These are phyloP conservation scores for Aspergillus hiratsukae DNA, from an alignment of 2,329 filamentous ascomycete genomes.

Conservation along the genomic window DNA sequence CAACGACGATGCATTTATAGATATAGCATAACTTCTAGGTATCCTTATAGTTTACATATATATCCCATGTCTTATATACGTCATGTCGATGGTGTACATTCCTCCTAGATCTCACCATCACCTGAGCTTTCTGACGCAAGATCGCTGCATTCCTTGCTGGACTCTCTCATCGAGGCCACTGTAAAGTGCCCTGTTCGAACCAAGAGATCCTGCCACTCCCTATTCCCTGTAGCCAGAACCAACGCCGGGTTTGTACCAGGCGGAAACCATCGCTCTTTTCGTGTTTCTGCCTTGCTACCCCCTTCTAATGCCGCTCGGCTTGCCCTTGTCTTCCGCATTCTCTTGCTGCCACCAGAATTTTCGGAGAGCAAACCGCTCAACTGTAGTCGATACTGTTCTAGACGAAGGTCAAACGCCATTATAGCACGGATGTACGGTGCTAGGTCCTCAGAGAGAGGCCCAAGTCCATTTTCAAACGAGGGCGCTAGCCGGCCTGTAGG, in stretches of 20 bases:
- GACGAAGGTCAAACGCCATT: slow-evolving; percentile 66
- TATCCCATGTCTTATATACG: neutral
- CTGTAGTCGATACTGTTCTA: slow-evolving; percentile 63
- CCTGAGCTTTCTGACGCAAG: slow-evolving; percentile 14
- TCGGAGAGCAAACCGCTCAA: slow-evolving; percentile 61
- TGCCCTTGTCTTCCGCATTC: slow-evolving; percentile 66
- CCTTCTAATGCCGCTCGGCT: slow-evolving; percentile 75
- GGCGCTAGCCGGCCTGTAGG: slow-evolving; percentile 49
- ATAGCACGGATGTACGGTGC: slow-evolving; percentile 89
- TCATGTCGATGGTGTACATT: neutral
- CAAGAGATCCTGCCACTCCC: slow-evolving; percentile 38
- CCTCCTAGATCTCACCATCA: slow-evolving; percentile 13
- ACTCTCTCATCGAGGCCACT: slow-evolving; percentile 17
- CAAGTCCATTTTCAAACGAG: slow-evolving; percentile 68
- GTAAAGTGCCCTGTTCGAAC: slow-evolving; percentile 30
- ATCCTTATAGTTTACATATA: neutral
- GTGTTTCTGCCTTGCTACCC: slow-evolving; percentile 60
- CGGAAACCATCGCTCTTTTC: slow-evolving; percentile 69
- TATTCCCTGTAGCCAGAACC: slow-evolving; percentile 61
- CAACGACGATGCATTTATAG: neutral
- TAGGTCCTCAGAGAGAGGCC: slow-evolving; percentile 67
- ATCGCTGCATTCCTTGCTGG: slow-evolving; percentile 12
- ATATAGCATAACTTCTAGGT: neutral
- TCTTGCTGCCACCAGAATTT: slow-evolving; percentile 50
- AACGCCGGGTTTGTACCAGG: slow-evolving; percentile 55